Evolutionary conservation across 345 rosid genomes (phyloP).

Genomic region (Atalantia buxifolia): DNA sequence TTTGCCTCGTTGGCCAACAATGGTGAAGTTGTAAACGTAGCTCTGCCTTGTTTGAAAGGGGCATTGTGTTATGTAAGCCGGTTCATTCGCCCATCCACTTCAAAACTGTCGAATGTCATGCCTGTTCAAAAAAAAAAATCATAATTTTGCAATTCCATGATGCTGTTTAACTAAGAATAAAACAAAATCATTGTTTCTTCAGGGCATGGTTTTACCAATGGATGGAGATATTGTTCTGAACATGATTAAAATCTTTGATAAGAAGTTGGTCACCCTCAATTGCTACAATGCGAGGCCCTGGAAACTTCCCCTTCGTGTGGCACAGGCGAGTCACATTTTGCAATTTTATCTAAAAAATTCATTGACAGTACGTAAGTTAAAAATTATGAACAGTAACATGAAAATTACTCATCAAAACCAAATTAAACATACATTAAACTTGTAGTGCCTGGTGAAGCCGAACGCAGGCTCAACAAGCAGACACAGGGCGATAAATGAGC

Average conservation of each 20-base stretch:
- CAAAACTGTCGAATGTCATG: slow-evolving; percentile 51
- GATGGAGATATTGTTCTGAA: slow-evolving; percentile 47
- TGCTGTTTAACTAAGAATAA: too few relatives aligned
- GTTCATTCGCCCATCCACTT: slow-evolving; percentile 66
- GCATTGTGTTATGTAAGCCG: slow-evolving; percentile 59
- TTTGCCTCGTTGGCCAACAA: slow-evolving; percentile 58
- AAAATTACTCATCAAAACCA: neutral
- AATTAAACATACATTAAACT: slow-evolving; percentile 49
- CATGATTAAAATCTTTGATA: slow-evolving; percentile 52
- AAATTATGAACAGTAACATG: neutral
- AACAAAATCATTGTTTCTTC: neutral
- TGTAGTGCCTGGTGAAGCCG: slow-evolving; percentile 72
- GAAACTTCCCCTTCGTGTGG: slow-evolving; percentile 38
- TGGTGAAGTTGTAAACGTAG: slow-evolving; percentile 58
- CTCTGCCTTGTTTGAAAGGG: slow-evolving; percentile 57
- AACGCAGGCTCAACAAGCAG: slow-evolving; percentile 34
- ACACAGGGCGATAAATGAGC: slow-evolving; percentile 19
- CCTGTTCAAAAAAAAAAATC: neutral
- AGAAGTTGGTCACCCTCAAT: slow-evolving; percentile 30
- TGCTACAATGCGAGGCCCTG: slow-evolving; percentile 43
- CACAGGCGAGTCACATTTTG: neutral
- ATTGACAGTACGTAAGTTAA: neutral
- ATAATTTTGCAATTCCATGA: too few relatives aligned
- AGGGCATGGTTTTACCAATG: slow-evolving; percentile 40
- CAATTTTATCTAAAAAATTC: slow-evolving; percentile 26